These are phyloP conservation scores for Magnusiomyces starmeri DNA, from an alignment of 1,139 yeast genomes.

Conservation along the genomic window DNA sequence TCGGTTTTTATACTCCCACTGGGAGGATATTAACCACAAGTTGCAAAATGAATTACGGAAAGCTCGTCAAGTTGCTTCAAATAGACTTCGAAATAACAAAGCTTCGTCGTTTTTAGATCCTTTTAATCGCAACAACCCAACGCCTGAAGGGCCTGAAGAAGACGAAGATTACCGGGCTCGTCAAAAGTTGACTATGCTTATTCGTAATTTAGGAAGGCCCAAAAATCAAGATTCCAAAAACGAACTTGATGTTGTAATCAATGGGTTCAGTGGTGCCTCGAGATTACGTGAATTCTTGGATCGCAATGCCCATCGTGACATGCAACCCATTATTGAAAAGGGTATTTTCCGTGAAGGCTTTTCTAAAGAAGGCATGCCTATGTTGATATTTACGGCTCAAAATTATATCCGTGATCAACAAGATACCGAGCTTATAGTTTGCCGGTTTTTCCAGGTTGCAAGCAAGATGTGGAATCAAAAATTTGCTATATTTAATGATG, in stretches of 20 bases:
- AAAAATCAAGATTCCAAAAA: constrained; percentile 8
- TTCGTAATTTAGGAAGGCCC: constrained; percentile 26
- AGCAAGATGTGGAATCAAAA: constrained; percentile 69
- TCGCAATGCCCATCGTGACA: constrained; percentile 51
- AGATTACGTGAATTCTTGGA: constrained; percentile 69
- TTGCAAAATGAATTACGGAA: constrained; percentile 20
- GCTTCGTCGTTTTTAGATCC: constrained; percentile 5
- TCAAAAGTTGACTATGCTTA: constrained; percentile 21
- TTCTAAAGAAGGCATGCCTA: constrained; percentile 66
- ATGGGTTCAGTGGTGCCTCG: constrained; percentile 4
- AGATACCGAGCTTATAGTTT: constrained; percentile 53
- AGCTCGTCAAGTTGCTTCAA: background rate
- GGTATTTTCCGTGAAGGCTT: constrained; percentile 57
- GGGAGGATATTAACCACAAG: constrained; percentile 40
- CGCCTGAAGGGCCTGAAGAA: constrained; percentile 12
- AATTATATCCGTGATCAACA: constrained; percentile 39
- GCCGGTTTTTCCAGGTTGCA: constrained; percentile 58
- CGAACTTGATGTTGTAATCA: constrained; percentile 1
- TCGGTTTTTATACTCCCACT: constrained; percentile 55
- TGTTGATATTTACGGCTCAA: constrained; percentile 49
- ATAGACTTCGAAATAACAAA: constrained; percentile 22
- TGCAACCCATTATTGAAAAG: constrained; percentile 40
- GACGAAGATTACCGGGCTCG: constrained; percentile 18
- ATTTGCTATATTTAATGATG: constrained; percentile 58
- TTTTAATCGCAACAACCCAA: background rate